Base-by-base conservation (phyloP, 306 rosid species). In the Casuarina equisetifolia region DNA sequence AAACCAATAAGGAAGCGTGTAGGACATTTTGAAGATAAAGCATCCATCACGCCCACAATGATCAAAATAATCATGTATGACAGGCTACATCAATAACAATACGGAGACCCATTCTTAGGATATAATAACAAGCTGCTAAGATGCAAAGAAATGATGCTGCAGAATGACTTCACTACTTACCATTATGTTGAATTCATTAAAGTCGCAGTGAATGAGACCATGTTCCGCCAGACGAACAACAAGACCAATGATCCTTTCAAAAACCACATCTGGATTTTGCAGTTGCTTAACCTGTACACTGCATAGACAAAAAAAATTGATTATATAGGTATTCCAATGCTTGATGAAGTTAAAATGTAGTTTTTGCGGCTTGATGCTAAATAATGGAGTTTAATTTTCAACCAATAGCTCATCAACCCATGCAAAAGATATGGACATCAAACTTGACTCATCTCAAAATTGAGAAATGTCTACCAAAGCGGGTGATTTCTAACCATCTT, bases 191-290 rank as follows among this genome's bases (percentile, higher is more conserved):
- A 94, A 94, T 73, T 94, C 97, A 74, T 94, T 94, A 76, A 92
- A 94, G 87, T 94, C 98, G 38, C 98, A 94, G 79, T 94, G 98
- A 80, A 94, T 94, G 77, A 94, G 93, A 74, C 98, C 97, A 74
- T 92, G 90, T 67, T 94, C 97, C 10, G 98, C 98, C 63, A 92
- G 79, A 70, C 91, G 91, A 85, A 92, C 87, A 76, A 92, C 89
- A 61, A 88, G 77, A 58, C 92, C 93, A 74, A 92, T 55, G 80
- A 92, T 90, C 57, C 89, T 87, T 81, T 92, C 96, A 80, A 95
- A 92, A 87, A 90, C 93, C 25, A 78, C 69, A 64, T 91, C 96
- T 53, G 93, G 97, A 82, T 95, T 95, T 82, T 83, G 90, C 84
- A 95, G 78, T 39, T 92, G 89, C 89, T 88, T 92, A 77, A 95